Evolutionary conservation across 176 grass and related monocot species (phyloP), one percentile per base, ranked within the genome.

Genomic region (Oryza officinalis): DNA sequence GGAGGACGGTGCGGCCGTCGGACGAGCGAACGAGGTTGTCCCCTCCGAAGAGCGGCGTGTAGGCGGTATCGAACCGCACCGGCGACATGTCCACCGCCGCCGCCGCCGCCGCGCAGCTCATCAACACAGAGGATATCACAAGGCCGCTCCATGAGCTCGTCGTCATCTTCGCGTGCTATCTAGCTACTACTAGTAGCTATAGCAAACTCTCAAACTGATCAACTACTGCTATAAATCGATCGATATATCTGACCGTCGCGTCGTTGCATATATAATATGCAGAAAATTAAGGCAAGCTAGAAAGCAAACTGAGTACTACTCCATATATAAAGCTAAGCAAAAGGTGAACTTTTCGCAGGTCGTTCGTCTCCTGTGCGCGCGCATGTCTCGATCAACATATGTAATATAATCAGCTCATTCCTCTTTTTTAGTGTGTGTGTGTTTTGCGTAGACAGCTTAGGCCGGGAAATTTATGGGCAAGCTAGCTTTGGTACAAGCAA

Each of bases 21-120:
- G 60, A 32, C 60, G 87, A 92, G 8, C 25, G 88, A 15, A 87
- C 76, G 23, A 97, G 83, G 81, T 97, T 97, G 67, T 64, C 94
- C 8, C 82, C 89, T 50, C 94, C 94, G 33, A 97, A 97, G 8
- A 97, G 89, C 72, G 74, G 87, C 72, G 74, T 71, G 86, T 77
- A 97, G 0, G 87, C 89, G 41, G 85, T 83, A n/a, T 80, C 67
- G 85, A 97, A 97, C 67, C 82, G 25, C 69, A 84, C 66, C 46
- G 91, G 88, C 77, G 85, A 38, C 73, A 22, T 67, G 84, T 90
- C 84, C 35, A 93, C 60, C 63, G 54, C 71, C 4, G 65, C 65
- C 64, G 57, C 71, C 4, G 65, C 65, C 46, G 68, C 69, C 12
- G 63, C 63, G 38, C 10, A 76, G 43, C 60, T 5, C 71, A 54